phyloP scores from a whole-genome alignment of 768 basidiomycete species.

The Pisolithus orientalis region DNA sequence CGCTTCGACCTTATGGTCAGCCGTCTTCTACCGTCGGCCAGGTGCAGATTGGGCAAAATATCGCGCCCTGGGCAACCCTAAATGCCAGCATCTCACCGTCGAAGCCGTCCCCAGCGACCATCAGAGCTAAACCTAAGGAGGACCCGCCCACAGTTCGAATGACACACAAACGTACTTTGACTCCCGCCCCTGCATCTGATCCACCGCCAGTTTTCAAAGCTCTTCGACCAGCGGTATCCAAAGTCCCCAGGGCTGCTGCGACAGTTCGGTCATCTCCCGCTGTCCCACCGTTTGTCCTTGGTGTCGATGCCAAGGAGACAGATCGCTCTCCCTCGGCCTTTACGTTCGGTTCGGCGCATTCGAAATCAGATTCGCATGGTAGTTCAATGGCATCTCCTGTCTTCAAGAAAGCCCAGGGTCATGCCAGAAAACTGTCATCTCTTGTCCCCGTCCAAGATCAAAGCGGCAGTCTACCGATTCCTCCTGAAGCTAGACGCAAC shows the following conservation, averaged over 20 bases:
- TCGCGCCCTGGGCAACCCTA: slow-evolving; percentile 56
- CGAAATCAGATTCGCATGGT: slow-evolving; percentile 22
- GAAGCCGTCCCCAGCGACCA: slow-evolving; percentile 22
- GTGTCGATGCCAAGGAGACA: slow-evolving; percentile 6
- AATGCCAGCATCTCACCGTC: slow-evolving; percentile 34
- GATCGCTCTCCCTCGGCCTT: slow-evolving; percentile 25
- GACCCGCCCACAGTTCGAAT: slow-evolving; percentile 15
- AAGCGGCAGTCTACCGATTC: slow-evolving; percentile 32
- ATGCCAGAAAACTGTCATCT: slow-evolving; percentile 20
- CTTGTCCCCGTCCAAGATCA: slow-evolving; percentile 14
- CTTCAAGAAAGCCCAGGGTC: slow-evolving; percentile 26
- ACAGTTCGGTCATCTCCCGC: slow-evolving; percentile 20
- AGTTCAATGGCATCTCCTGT: slow-evolving; percentile 26
- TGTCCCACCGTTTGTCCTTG: slow-evolving; percentile 20
- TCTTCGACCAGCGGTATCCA: slow-evolving; percentile 41
- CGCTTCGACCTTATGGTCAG: slow-evolving; percentile 46
- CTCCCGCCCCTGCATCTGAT: slow-evolving; percentile 54
- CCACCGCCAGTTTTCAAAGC: slow-evolving; percentile 55
- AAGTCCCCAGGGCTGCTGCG: slow-evolving; percentile 12
- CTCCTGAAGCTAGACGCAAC: slow-evolving; percentile 46
- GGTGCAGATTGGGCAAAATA: slow-evolving; percentile 44
- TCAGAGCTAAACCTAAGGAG: slow-evolving; percentile 20
- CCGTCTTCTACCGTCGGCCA: slow-evolving; percentile 17
- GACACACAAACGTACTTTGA: slow-evolving; percentile 49
- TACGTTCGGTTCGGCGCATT: slow-evolving; percentile 33